Base-by-base conservation (phyloP, 225 moss, liverwort and hornwort species). In the Polytrichum commune region DNA sequence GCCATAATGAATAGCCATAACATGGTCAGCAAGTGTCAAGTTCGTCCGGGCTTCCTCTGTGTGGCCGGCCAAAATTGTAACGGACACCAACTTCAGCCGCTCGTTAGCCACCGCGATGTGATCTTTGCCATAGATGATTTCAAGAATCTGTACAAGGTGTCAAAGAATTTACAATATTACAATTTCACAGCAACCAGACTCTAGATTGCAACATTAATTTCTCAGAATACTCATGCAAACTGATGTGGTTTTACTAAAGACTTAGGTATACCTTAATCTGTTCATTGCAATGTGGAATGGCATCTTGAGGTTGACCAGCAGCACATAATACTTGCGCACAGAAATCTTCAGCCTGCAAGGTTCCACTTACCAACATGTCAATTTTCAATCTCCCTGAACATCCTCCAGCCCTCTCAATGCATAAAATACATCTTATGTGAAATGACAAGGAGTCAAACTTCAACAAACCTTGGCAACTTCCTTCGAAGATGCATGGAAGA, bases 21-120 rank as follows among this genome's bases (percentile, higher is more conserved):
- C 90, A 20, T 56, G 71, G 55, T 89, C 84, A 19, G 81, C 90
- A 4, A 64, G 18, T n/a, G 38, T 74, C 64, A 96, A 67, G 72
- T 77, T 86, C 22, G 71, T 63, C 65, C 62, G 75, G 27, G 79
- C 88, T 74, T 84, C 84, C 10, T 82, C 77, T 4, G 63, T 38
- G 27, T 80, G 78, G 8, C 77, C 70, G 1, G 81, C 84, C 64
- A 81, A 81, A 9, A 89, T 71, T 64, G 93, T 89, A 82, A 96
- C 61, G 1, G 96, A 93, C 38, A 82, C 84, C 60, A 93, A 69
- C 79, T 96, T 96, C 63, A 96, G 73, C 56, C 84, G 78, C 79
- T 96, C 96, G 75, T 88, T 93, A 24, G 84, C 93, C 70, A 96
- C 57, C 54, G 86, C 89, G 66, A 93, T 89, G 75, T 93, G 93